Conservation (phyloP, 768 basidiomycete species). For the Amanita molliuscula region DNA sequence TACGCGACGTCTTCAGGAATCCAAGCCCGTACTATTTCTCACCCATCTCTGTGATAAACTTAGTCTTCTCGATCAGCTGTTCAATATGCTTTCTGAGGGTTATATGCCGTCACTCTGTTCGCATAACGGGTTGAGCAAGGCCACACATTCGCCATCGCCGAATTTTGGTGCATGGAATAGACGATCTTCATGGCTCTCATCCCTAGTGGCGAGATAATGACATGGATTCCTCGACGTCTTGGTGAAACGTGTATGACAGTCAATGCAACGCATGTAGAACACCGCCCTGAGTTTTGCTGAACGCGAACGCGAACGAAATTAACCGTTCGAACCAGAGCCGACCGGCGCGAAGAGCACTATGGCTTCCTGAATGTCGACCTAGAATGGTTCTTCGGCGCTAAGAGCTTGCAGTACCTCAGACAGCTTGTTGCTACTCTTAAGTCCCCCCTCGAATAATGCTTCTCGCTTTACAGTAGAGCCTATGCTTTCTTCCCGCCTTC, state of each 20-base stretch:
- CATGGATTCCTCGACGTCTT: neutral
- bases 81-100: neutral
- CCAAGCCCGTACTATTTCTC: neutral
- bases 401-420: neutral
- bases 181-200: neutral
- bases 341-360: neutral
- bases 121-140: neutral
- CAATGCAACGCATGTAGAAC: neutral
- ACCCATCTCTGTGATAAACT: neutral
- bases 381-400: neutral
- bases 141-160: neutral
- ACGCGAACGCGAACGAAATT: neutral
- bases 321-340: neutral
- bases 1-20: neutral
- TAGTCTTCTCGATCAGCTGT: neutral
- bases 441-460: neutral
- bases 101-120: neutral
- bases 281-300: neutral
- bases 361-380: neutral
- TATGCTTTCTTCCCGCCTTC: conserved; percentile 1
- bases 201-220: neutral
- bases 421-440: neutral
- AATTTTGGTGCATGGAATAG: neutral
- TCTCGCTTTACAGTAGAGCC: neutral
- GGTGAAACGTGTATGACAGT: neutral